phyloP scores from a whole-genome alignment of 2,329 filamentous ascomycete genomes.

The Fusarium pseudonygamai region DNA sequence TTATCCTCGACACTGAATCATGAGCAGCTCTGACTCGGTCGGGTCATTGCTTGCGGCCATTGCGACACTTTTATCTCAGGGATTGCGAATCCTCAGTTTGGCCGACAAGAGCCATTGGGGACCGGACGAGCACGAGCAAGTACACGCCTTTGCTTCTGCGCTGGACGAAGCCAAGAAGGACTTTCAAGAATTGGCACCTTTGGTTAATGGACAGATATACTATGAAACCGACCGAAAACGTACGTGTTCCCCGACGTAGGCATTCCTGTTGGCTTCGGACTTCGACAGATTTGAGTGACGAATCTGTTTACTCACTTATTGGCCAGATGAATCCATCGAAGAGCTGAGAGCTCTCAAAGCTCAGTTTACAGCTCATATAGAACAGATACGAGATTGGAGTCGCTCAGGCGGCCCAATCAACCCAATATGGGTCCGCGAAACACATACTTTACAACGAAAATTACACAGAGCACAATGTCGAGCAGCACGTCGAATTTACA shows the following conservation, averaged over 20 bases:
- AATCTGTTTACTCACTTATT: constrained; percentile 4
- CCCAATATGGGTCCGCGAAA: constrained; percentile 65
- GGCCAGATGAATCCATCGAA: constrained; percentile 61
- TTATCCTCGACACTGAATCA: constrained; percentile 39
- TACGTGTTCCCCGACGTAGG: constrained; percentile 46
- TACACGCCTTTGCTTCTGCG: constrained; percentile 62
- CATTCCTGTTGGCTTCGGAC: neutral
- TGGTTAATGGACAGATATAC: constrained; percentile 66
- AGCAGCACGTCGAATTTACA: constrained; percentile 65
- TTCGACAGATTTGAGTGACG: neutral
- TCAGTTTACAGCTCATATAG: constrained; percentile 58
- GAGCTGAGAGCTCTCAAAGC: constrained; percentile 59
- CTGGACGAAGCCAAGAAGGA: constrained; percentile 69
- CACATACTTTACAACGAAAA: constrained; percentile 57
- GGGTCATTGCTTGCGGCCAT: constrained; percentile 67
- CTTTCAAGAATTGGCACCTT: constrained; percentile 65
- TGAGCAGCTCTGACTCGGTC: constrained; percentile 60
- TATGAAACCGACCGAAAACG: constrained; percentile 66
- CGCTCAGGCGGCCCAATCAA: constrained; percentile 64
- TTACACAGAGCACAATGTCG: constrained; percentile 68
- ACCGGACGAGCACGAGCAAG: constrained; percentile 67
- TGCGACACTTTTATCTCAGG: constrained; percentile 63
- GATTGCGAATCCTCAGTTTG: constrained; percentile 63
- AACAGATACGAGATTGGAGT: constrained; percentile 64
- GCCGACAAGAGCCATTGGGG: constrained; percentile 69